Conservation (phyloP, 495 filamentous ascomycete species). For the Penicillium goetzii region DNA sequence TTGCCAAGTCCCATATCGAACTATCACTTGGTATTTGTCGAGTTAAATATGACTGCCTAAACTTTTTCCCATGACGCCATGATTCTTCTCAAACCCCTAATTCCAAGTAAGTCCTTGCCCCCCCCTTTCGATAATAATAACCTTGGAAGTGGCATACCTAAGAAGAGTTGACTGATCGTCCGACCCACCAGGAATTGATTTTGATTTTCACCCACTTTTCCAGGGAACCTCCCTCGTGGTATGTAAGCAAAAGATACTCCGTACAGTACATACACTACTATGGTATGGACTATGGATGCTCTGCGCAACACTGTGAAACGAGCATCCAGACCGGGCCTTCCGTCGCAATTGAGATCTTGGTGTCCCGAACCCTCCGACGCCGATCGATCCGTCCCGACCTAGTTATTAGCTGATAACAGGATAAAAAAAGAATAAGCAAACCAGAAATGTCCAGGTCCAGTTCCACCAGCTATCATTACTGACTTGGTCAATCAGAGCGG, state of each 20-base stretch:
- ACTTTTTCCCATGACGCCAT: background rate
- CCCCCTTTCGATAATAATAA: background rate
- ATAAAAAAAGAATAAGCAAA: background rate
- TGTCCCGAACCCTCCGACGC: background rate
- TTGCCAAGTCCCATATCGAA: background rate
- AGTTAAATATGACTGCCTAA: conserved; percentile 2
- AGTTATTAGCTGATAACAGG: background rate
- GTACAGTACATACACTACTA: too few relatives aligned
- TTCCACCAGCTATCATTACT: conserved; percentile 13
- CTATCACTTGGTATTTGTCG: background rate
- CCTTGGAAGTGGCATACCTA: background rate
- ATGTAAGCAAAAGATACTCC: too few relatives aligned
- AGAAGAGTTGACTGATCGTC: conserved; percentile 18
- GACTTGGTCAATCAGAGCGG: conserved; percentile 9
- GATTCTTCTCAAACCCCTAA: background rate
- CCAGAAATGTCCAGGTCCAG: background rate
- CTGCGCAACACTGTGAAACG: background rate
- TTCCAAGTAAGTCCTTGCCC: background rate
- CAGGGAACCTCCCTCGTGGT: conserved; percentile 16
- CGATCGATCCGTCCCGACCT: too few relatives aligned
- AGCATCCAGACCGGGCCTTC: background rate
- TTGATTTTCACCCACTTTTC: background rate
- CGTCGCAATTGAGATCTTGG: conserved; percentile 10
- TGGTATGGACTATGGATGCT: too few relatives aligned
- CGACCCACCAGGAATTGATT: conserved; percentile 21